Evolutionary conservation across 768 basidiomycete genomes (phyloP), one percentile per base, ranked within the genome.

Genomic region (Cyclocybe cylindracea): DNA sequence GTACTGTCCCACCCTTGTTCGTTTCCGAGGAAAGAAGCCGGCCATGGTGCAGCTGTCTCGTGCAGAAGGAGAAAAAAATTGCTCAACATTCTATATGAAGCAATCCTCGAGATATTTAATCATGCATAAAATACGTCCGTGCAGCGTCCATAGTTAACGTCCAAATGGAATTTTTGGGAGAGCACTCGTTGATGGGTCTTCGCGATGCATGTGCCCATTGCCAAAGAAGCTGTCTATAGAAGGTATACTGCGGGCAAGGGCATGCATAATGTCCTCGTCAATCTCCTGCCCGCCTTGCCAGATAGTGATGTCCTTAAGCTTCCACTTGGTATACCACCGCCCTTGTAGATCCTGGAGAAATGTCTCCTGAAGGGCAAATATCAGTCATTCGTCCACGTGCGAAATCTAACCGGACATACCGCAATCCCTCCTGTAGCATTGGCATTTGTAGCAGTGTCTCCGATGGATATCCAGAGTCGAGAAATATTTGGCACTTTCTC

Each of bases 151-250:
- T 16, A 24, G 24, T 24, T 5, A 24, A 24, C 24, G 24, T 24
- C 24, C 24, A 24, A 24, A 1, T 24, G 24, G 24, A 24, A 24
- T 2, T 0, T 24, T 24, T 24, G 24, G 24, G 3, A 5, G 24
- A 24, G 4, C n/a, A 5, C 9, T 18, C 2, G 39, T 48, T 19
- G 31, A 48, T 24, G 11, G 45, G 46, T 16, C 6, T 32, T 29
- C 14, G 14, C 24, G 39, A 48, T 36, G 24, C 56, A 58, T 56
- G 31, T 56, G 56, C 10, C 70, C 70, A 29, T 48, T 51, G 14
- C 63, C 66, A 64, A 68, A 72, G 38, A 74, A 72, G 42, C 67
- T 70, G 4, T 43, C 49, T 5, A 76, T 44, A 29, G 68, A 69
- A 3, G 74, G 75, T 32, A 75, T 72, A 53, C 65, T 53, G 5